Evolutionary conservation across 2,329 filamentous ascomycete species (phyloP), one percentile per base, ranked within the genome.

Genomic region (Amauroascus verrucosus): DNA sequence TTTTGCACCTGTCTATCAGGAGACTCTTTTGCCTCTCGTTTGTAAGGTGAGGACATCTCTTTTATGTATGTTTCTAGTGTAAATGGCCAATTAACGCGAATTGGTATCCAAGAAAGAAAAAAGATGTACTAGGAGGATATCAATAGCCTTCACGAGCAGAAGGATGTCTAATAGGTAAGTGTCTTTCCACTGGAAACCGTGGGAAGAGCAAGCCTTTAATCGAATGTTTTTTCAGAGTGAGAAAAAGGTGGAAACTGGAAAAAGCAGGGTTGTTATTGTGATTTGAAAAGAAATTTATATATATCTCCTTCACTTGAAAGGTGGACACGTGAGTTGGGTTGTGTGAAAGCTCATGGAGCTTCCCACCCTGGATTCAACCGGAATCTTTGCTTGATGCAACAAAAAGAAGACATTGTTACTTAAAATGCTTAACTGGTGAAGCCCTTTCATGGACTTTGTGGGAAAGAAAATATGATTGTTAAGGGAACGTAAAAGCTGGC

Each of bases 321-420:
- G 26, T 5, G 14, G 14, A 22, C 50, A 52, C 50, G 50, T 52
- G 50, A 52, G 33, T 20, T 6, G 5, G n/a, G 8, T 52, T 52
- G 41, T 51, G 40, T 46, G 50, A 52, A 46, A 52, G 30, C 43
- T 38, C 48, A 46, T 41, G 50, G 50, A 46, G 30, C 30, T 52
- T 52, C 20, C 50, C 50, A n/a, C 13, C 16, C 30, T 18, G 30
- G 20, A 37, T 16, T 38, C 30, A 30, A 9, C 40, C 33, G 37
- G 13, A 18, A 37, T 45, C 7, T 20, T 30, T 46, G 14, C 18
- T 52, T 45, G 38, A 30, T 30, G 32, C 16, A 30, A 9, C 32
- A 52, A 20, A 52, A 38, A 28, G 30, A 20, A 13, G 20, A 38
- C 38, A 30, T 30, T 38, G 22, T 38, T 28, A 3, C 20, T 30